A percentile compares a stretch with the other conserved stretches of the same genome.
These are phyloP conservation scores for Aspergillus sp. DNA, from an alignment of 2,329 filamentous ascomycete species.

Conservation along the genomic window DNA sequence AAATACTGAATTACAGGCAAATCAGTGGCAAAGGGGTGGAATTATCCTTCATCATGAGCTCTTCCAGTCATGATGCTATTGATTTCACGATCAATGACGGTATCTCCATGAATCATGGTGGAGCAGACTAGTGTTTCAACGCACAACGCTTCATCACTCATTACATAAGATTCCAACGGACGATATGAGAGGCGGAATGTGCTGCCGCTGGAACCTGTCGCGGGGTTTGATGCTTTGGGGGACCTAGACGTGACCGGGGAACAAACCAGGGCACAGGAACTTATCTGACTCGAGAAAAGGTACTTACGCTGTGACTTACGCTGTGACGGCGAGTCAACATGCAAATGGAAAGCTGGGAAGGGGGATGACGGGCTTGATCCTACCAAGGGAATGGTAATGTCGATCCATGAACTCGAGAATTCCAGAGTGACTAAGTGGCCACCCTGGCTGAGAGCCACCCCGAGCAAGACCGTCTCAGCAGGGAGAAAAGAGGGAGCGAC, in stretches of 20 bases:
- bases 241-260: not conserved
- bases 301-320: not conserved
- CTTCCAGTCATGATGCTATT: not conserved
- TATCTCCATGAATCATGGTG: not conserved
- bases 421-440: slow-evolving; percentile 1
- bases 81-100: not conserved
- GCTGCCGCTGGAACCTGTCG: not conserved
- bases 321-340: not conserved
- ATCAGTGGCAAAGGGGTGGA: not conserved
- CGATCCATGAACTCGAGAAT: slow-evolving; percentile 4
- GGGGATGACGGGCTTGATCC: not conserved
- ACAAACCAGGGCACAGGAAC: not conserved
- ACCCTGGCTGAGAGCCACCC: not conserved
- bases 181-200: not conserved
- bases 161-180: not conserved
- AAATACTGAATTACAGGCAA: not conserved
- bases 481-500: not conserved
- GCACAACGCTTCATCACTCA: not conserved
- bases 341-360: not conserved
- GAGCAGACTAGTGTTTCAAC: not conserved
- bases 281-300: not conserved
- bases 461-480: not conserved
- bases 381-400: not conserved
- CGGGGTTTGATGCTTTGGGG: not conserved
- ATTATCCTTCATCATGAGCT: not conserved